Conservation (phyloP, 495 filamentous ascomycete genomes). For the Penicillium nucicola region DNA sequence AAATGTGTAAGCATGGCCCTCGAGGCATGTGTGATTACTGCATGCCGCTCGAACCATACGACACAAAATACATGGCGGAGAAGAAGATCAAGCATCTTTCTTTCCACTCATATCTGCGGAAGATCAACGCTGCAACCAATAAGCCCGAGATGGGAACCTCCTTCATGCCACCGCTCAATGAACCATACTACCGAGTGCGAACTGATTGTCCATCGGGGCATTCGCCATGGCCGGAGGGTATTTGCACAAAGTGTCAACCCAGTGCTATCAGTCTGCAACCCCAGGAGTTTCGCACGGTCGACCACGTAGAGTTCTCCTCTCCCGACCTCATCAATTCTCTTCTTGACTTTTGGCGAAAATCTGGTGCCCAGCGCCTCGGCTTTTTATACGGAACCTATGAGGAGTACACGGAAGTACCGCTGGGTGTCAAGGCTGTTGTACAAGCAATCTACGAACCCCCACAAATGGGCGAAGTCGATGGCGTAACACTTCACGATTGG, state of each 20-base stretch:
- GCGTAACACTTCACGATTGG: constrained; percentile 85
- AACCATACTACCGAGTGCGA: constrained; percentile 89
- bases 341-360: constrained; percentile 86
- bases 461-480: constrained; percentile 87
- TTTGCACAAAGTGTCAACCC: constrained; percentile 98
- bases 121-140: constrained; percentile 94
- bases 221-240: constrained; percentile 91
- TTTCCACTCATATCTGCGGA: constrained; percentile 90
- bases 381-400: constrained; percentile 90
- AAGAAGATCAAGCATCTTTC: constrained; percentile 99
- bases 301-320: constrained; percentile 94
- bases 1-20: constrained; percentile 92
- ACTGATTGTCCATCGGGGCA: constrained; percentile 90
- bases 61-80: constrained; percentile 78
- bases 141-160: constrained; percentile 87
- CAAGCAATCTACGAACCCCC: constrained; percentile 98
- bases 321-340: constrained; percentile 79
- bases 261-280: constrained; percentile 94
- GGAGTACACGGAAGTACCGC: constrained; percentile 87
- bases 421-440: constrained; percentile 94
- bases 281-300: constrained; percentile 95
- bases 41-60: constrained; percentile 96
- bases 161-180: constrained; percentile 92
- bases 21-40: constrained; percentile 99
- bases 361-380: constrained; percentile 75